Base-by-base conservation (phyloP, 1,284 basidiomycete genomes). In the Gomphus sp. region DNA sequence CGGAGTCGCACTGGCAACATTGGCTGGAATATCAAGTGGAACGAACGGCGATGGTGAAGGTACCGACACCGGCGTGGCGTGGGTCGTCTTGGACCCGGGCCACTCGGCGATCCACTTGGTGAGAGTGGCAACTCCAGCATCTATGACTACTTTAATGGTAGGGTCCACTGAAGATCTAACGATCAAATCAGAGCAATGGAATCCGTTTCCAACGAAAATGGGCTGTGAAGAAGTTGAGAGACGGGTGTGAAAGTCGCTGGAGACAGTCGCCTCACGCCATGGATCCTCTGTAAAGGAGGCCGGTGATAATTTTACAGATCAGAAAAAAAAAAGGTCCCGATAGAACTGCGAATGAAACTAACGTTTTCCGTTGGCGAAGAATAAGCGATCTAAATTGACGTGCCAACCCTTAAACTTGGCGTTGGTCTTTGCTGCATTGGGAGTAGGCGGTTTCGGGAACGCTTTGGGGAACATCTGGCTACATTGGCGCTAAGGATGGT, bases 281-380 rank as follows among this genome's bases (percentile, higher is more conserved):
- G 86, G 85, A 66, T 88, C 86, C 52, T 82, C 85, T 85, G 44
- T 48, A 0, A 53, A 31, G 4, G 28, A 5, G 3, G 28, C 28
- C 0, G 28, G 28, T 31, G 28, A 31, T 31, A 16, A 43, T n/a
- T 18, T n/a, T n/a, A 58, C 7, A 34, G 53, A 50, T 64, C 25
- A 56, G 50, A 2, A 50, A 62, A 37, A 10, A 16, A 39, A 11
- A 16, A 8, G 6, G 16, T 18, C 3, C 14, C 12, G 43, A 47
- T 31, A 4, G 34, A 36, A 8, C 10, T 52, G 28, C 28, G 16
- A 31, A 49, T 52, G 4, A 22, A 14, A 75, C 83, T 61, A 64
- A 86, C 85, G 80, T 51, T 74, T 69, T 47, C 84, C 85, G 58
- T 84, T 88, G 22, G 82, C 83, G 64, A 87, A 85, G 76, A 89